phyloP scores from a whole-genome alignment of 176 grass and related monocot species.

The Carex myosuroides region DNA sequence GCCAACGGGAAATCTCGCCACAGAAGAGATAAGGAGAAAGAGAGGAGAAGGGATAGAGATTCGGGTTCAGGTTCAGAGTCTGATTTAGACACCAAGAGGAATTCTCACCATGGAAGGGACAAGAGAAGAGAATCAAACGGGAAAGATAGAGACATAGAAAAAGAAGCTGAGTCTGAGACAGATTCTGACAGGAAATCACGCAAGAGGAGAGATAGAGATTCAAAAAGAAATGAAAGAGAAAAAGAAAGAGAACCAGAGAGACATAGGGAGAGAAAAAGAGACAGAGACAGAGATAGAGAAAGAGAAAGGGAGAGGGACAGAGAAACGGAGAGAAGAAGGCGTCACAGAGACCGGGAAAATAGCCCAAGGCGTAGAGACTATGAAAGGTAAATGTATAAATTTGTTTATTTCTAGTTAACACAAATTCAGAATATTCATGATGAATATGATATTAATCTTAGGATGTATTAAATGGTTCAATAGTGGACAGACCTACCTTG shows the following conservation, averaged over 20 bases:
- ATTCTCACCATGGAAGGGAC: background rate
- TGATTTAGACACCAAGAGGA: background rate
- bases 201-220: conserved; percentile 3
- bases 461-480: background rate
- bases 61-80: background rate
- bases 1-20: background rate
- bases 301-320: conserved; percentile 1
- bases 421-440: background rate
- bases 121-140: conserved; percentile 6
- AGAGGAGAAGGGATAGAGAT: background rate
- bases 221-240: background rate
- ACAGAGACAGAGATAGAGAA: background rate
- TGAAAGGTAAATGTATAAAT: background rate
- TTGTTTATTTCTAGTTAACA: background rate
- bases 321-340: conserved; percentile 13
- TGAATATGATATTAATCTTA: background rate
- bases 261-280: background rate
- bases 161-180: conserved; percentile 3
- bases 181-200: conserved; percentile 18
- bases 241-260: conserved; percentile 19
- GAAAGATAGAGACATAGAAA: conserved; percentile 17
- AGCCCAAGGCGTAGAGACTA: background rate
- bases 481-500: background rate
- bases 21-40: background rate
- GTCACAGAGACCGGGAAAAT: conserved; percentile 6